Evolutionary conservation across 495 filamentous ascomycete species (phyloP).

Genomic region (Neurospora africana): DNA sequence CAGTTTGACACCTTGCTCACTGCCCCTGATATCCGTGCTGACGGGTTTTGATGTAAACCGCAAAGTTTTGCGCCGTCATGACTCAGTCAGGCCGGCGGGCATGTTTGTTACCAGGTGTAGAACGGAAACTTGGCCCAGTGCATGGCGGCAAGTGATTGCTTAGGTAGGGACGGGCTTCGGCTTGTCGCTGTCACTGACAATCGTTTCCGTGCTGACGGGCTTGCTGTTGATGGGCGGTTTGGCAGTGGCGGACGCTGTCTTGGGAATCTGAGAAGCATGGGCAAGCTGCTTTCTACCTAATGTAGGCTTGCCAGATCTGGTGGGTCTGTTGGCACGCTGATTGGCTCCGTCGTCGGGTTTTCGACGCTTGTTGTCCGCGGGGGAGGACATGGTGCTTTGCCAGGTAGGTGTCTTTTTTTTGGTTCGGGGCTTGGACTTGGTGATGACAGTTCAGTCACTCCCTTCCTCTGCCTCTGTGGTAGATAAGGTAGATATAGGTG

Average conservation of each 20-base stretch:
- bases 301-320: neutral
- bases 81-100: too few species aligned
- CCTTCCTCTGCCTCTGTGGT: neutral
- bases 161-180: too few species aligned
- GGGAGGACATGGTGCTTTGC: neutral
- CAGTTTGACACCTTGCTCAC: too few species aligned
- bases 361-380: neutral
- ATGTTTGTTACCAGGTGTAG: too few species aligned
- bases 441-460: neutral
- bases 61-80: too few species aligned
- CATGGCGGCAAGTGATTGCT: too few species aligned
- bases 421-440: rapidly evolving
- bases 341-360: neutral
- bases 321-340: neutral
- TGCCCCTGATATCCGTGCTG: too few species aligned
- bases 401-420: rapidly evolving
- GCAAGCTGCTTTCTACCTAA: neutral
- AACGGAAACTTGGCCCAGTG: too few species aligned
- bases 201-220: neutral
- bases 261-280: neutral
- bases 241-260: too few species aligned
- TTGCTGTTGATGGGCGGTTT: too few species aligned
- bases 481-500: rapidly evolving
- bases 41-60: too few species aligned
- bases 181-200: too few species aligned